Conservation (phyloP, 495 filamentous ascomycete species). For the Tuber microsphaerosporum region DNA sequence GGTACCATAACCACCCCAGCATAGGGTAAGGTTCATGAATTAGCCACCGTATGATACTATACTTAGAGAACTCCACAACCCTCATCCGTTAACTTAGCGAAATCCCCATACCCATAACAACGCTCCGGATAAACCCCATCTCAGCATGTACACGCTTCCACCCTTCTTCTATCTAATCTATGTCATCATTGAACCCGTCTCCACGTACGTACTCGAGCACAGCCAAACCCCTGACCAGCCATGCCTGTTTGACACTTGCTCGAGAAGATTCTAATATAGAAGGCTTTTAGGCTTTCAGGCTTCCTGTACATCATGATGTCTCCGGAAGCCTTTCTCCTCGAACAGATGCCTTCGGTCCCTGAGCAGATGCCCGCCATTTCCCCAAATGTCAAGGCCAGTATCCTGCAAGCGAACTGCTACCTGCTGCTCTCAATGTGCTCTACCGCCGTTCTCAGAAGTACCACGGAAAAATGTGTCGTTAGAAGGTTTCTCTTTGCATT, state of each 20-base stretch:
- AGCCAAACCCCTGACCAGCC: neutral
- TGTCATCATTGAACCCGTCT: slow-evolving; percentile 23
- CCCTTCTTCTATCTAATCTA: slow-evolving; percentile 21
- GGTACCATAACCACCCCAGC: too few species aligned
- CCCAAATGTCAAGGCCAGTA: slow-evolving; percentile 13
- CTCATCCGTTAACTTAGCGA: neutral
- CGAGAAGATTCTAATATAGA: neutral
- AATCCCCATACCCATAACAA: neutral
- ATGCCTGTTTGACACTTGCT: neutral
- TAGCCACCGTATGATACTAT: neutral
- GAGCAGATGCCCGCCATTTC: slow-evolving; percentile 13
- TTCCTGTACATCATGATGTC: slow-evolving; percentile 25
- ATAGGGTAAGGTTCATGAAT: neutral
- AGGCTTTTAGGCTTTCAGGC: slow-evolving; percentile 13
- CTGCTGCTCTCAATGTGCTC: slow-evolving; percentile 24
- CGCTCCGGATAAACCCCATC: neutral
- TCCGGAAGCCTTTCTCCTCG: slow-evolving; percentile 18
- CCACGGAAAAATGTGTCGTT: slow-evolving; percentile 19
- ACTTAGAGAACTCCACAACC: neutral
- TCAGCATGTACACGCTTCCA: slow-evolving; percentile 22
- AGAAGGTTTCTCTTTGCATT: slow-evolving; percentile 22
- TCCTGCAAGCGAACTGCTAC: slow-evolving; percentile 31
- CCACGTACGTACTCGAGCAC: slow-evolving; percentile 20
- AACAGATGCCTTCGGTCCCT: slow-evolving; percentile 15
- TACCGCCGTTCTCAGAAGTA: slow-evolving; percentile 22